These are phyloP conservation scores for Mucor piriformis DNA, from an alignment of 371 early-diverging fungal genomes.

Conservation along the genomic window DNA sequence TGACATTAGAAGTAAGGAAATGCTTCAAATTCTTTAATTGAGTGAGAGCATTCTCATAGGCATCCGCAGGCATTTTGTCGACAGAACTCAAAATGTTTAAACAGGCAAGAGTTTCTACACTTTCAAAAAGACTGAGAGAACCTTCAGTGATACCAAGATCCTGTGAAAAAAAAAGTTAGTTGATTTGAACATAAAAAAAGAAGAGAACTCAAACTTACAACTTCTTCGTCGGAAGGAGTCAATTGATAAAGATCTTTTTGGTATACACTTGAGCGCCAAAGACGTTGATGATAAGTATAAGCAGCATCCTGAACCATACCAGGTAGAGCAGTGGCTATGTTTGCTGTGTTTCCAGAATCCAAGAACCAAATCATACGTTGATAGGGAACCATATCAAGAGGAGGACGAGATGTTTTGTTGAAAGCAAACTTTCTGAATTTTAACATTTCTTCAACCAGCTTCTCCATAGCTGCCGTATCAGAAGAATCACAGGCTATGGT, in stretches of 20 bases:
- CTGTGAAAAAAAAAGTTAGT: conserved; percentile 10
- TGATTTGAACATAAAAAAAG: not conserved
- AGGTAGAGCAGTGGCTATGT: conserved; percentile 27
- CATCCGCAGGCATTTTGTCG: conserved; percentile 44
- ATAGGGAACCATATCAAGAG: conserved; percentile 68
- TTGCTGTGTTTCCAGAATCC: conserved; percentile 38
- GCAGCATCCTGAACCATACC: conserved; percentile 48
- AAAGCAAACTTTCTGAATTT: conserved; percentile 51
- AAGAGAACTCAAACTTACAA: conserved; percentile 18
- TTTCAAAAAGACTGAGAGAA: conserved; percentile 59
- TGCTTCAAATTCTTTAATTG: conserved; percentile 34
- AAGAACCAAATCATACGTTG: conserved; percentile 71
- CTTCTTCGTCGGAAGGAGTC: conserved; percentile 21
- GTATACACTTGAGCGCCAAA: conserved; percentile 45
- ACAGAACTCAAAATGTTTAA: conserved; percentile 56
- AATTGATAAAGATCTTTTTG: conserved; percentile 35
- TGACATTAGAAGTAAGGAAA: conserved; percentile 30
- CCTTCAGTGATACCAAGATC: conserved; percentile 48
- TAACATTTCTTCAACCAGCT: conserved; percentile 15
- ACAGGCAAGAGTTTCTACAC: conserved; percentile 58
- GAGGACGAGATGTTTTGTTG: conserved; percentile 61
- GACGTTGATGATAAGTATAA: conserved; percentile 39
- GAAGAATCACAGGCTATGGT: conserved; percentile 4
- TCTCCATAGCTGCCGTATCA: conserved; percentile 11
- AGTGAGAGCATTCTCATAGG: conserved; percentile 37